phyloP scores from a whole-genome alignment of 2,329 filamentous ascomycete genomes.

The Apiospora sp. region DNA sequence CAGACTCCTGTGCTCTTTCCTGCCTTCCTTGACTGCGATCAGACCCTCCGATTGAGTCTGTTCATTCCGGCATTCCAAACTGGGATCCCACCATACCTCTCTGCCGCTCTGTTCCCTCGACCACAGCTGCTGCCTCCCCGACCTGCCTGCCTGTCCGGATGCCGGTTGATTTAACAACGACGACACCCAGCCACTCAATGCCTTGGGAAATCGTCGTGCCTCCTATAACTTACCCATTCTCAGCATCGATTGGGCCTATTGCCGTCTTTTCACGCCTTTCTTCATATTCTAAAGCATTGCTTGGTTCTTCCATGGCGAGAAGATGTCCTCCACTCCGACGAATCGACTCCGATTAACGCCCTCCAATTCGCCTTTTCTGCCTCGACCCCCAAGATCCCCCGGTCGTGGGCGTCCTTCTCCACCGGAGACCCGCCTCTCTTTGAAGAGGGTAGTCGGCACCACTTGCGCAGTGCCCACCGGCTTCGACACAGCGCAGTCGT shows the following conservation, averaged over 20 bases:
- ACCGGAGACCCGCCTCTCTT: constrained; percentile 69
- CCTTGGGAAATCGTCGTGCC: not conserved
- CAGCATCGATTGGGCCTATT: constrained; percentile 18
- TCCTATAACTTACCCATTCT: constrained; percentile 16
- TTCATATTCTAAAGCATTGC: constrained; percentile 20
- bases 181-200: constrained; percentile 18
- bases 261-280: not conserved
- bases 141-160: constrained; percentile 15
- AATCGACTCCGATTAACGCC: constrained; percentile 75
- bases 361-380: constrained; percentile 75
- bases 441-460: constrained; percentile 89
- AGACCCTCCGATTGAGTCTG: constrained; percentile 15
- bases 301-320: constrained; percentile 56
- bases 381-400: constrained; percentile 70
- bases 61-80: constrained; percentile 17
- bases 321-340: constrained; percentile 67
- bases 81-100: not conserved
- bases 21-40: constrained; percentile 12
- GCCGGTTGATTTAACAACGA: constrained; percentile 17
- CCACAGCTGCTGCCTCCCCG: not conserved
- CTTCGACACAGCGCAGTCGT: constrained; percentile 81
- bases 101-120: not conserved
- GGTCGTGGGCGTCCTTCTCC: constrained; percentile 55
- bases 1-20: not conserved
- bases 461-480: constrained; percentile 85